phyloP scores from a whole-genome alignment of 23 red algal species.

The Chondrus crispus region DNA sequence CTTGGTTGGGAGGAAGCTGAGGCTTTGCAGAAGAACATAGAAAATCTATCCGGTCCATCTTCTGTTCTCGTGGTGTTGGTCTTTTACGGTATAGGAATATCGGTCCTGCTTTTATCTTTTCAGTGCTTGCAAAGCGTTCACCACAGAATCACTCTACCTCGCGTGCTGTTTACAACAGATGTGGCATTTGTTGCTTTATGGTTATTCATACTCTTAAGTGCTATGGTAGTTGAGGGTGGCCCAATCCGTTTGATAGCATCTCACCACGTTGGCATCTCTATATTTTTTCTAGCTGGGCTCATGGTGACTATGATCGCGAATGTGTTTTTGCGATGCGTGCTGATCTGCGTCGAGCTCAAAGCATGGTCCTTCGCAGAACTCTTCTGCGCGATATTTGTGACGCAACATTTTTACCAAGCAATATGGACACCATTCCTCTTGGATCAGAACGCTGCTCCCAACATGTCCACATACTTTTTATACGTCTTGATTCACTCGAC shows the following conservation, averaged over 20 bases:
- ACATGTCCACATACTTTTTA: constrained; percentile 4
- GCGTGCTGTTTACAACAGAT: constrained; percentile 42
- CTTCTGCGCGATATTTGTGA: constrained; percentile 16
- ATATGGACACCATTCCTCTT: constrained; percentile 51
- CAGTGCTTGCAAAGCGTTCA: not conserved
- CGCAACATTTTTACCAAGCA: constrained; percentile 59
- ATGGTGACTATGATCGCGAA: constrained; percentile 34
- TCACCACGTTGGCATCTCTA: not conserved
- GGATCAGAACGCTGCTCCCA: constrained; percentile 16
- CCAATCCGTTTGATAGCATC: constrained; percentile 29
- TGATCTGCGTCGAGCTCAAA: not conserved
- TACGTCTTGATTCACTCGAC: constrained; percentile 2
- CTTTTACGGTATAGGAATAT: constrained; percentile 28
- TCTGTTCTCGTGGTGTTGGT: constrained; percentile 7
- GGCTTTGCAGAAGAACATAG: not conserved
- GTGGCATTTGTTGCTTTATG: constrained; percentile 37
- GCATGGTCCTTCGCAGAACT: constrained; percentile 5
- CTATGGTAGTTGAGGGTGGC: constrained; percentile 3
- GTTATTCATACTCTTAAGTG: constrained; percentile 29
- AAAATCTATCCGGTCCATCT: not conserved
- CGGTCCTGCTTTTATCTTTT: not conserved
- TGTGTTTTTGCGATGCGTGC: constrained; percentile 35
- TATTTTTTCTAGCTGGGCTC: constrained; percentile 33
- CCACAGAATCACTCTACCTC: constrained; percentile 33
- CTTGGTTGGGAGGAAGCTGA: not conserved